Percentiles rank a stretch among this genome's conserved stretches.
Conservation (phyloP, 257 asterid species). For the Paraleonurus japonicus region DNA sequence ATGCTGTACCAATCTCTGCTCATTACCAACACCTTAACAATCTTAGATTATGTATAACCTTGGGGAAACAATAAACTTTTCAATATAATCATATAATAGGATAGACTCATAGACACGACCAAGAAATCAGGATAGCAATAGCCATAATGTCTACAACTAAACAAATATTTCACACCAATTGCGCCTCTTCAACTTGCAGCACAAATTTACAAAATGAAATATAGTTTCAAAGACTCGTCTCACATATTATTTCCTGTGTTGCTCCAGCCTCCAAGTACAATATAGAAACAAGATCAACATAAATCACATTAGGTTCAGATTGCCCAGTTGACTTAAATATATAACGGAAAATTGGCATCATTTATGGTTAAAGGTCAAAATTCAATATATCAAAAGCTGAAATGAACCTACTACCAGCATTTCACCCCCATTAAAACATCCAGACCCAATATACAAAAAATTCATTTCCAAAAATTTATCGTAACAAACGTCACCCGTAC, state of each 20-base stretch:
- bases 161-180: constrained; percentile 2
- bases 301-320: not conserved
- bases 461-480: not conserved
- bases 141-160: not conserved
- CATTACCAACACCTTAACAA: constrained; percentile 27
- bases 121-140: not conserved
- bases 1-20: constrained; percentile 95
- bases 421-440: not conserved
- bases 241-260: not conserved
- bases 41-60: constrained; percentile 20
- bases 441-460: not conserved
- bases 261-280: not conserved
- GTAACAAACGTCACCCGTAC: not conserved
- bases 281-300: not conserved
- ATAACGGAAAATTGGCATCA: not conserved
- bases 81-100: not conserved
- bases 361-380: not conserved
- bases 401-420: not conserved
- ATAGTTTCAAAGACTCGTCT: not conserved
- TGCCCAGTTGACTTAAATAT: not conserved
- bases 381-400: not conserved
- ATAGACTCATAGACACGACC: not conserved
- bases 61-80: not conserved
- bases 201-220: not conserved
- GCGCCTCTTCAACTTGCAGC: not conserved